Conservation (phyloP, 352 stramenopile genomes). For the Blastocystis sp. region DNA sequence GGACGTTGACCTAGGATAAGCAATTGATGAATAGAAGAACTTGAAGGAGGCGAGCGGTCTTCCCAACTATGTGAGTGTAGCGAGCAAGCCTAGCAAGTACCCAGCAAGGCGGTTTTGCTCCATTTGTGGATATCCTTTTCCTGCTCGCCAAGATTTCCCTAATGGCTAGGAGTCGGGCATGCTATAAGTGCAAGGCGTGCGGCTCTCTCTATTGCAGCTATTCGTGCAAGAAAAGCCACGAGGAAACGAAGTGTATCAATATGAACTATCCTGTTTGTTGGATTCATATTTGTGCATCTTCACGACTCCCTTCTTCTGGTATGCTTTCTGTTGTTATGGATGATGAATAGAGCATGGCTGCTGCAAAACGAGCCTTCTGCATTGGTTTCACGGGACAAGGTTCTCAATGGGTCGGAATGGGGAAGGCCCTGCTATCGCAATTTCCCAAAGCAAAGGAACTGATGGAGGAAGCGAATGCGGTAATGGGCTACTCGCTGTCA, state of each 20-base stretch:
- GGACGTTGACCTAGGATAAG: neutral
- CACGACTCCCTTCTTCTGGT: too few relatives aligned
- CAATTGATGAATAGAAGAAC: neutral
- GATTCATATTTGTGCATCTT: too few relatives aligned
- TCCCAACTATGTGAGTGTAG: conserved; percentile 3
- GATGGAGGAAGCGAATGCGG: neutral
- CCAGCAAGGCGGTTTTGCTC: conserved; percentile 4
- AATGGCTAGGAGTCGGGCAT: neutral
- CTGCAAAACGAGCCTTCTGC: neutral
- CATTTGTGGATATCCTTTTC: conserved; percentile 54
- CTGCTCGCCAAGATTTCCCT: neutral
- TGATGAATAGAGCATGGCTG: neutral
- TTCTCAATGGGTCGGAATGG: conserved; percentile 20
- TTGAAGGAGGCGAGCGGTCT: neutral
- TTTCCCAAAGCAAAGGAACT: neutral
- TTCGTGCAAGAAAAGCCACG: conserved; percentile 23
- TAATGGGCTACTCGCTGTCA: conserved; percentile 10
- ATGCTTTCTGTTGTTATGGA: too few relatives aligned
- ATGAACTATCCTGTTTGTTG: conserved; percentile 6
- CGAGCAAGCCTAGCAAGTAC: conserved; percentile 13
- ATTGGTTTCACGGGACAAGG: conserved; percentile 7
- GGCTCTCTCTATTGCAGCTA: conserved; percentile 23
- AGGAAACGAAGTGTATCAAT: conserved; percentile 52
- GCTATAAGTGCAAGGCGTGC: neutral
- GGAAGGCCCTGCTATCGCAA: neutral